Evolutionary conservation across 1,284 basidiomycete species (phyloP), one percentile per base, ranked within the genome.

Genomic region (Apiotrichum gracile): DNA sequence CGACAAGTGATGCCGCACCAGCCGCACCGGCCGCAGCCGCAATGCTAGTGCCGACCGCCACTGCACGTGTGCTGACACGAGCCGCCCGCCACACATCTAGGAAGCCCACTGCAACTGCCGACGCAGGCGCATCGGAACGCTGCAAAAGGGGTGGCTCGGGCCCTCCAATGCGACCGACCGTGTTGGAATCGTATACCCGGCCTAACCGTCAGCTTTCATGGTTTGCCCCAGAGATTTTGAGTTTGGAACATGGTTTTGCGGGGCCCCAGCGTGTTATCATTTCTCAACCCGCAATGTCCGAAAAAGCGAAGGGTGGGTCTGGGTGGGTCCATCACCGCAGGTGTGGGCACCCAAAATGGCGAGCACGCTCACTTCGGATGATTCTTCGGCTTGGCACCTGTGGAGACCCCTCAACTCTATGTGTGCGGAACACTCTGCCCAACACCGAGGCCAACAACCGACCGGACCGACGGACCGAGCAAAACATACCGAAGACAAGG

Each of bases 151-250:
- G 19, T 3, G 37, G 37, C 37, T 38, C 19, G 37, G n/a, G 19
- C 37, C 27, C 39, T 13, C 47, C 29, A 24, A 12, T 25, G 26
- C 41, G 54, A 4, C 46, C 47, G n/a, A 72, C 71, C 7, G 80
- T 81, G 64, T 91, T 86, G 5, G 83, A 78, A 62, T 92, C 90
- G 38, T 90, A 79, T 58, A 88, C 85, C 38, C 76, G 77, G 1
- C 57, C 57, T 58, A 39, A 31, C 25, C 44, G 44, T 46, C 41
- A 43, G 41, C 39, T 14, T 25, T 4, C 37, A 4, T 6, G 9
- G n/a, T n/a, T n/a, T n/a, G n/a, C 39, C 39, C 37, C 37, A 38
- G 37, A 21, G 37, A 19, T 38, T 38, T 38, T 10, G 6, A 14
- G n/a, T 38, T 38, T 12, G 8, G 9, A 38, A 10, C 9, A 10